Evolutionary conservation across 2,329 filamentous ascomycete genomes (phyloP).

Genomic region (Diaporthe ampelina): DNA sequence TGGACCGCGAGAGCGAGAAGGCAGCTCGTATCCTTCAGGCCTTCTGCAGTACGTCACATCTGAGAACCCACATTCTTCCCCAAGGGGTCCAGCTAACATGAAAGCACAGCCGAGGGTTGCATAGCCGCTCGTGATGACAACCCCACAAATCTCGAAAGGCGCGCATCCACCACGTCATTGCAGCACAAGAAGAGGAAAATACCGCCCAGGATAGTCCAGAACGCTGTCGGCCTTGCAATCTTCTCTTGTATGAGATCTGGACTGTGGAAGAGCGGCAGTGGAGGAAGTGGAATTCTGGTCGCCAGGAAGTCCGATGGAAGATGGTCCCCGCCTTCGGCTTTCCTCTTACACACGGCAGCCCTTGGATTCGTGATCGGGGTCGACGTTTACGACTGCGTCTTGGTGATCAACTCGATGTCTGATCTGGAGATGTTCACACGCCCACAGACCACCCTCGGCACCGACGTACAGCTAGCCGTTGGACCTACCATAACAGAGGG

Average conservation of each 20-base stretch:
- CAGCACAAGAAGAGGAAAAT: slow-evolving; percentile 81
- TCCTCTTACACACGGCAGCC: slow-evolving; percentile 89
- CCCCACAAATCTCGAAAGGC: slow-evolving; percentile 21
- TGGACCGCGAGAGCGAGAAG: slow-evolving; percentile 93
- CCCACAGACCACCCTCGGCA: slow-evolving; percentile 83
- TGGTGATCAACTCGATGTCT: slow-evolving; percentile 89
- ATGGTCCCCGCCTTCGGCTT: slow-evolving; percentile 92
- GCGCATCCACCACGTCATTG: slow-evolving; percentile 43
- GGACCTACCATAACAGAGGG: slow-evolving; percentile 78
- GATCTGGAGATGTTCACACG: slow-evolving; percentile 88
- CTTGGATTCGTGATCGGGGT: slow-evolving; percentile 92
- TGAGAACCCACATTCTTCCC: not conserved
- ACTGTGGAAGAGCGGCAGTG: slow-evolving; percentile 90
- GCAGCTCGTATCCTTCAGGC: slow-evolving; percentile 89
- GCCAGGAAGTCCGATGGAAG: slow-evolving; percentile 86
- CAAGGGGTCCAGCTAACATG: slow-evolving; percentile 18
- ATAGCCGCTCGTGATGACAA: slow-evolving; percentile 35
- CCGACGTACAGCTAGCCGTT: slow-evolving; percentile 81
- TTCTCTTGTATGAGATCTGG: slow-evolving; percentile 97
- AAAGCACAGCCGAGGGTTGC: slow-evolving; percentile 37
- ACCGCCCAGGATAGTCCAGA: slow-evolving; percentile 85
- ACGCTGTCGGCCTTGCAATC: slow-evolving; percentile 90
- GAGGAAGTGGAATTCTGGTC: slow-evolving; percentile 89
- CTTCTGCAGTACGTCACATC: slow-evolving; percentile 79
- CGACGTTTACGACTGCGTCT: slow-evolving; percentile 95